These are phyloP conservation scores for Crithidia sp. DNA, from an alignment of 208 protist species.

Conservation along the genomic window DNA sequence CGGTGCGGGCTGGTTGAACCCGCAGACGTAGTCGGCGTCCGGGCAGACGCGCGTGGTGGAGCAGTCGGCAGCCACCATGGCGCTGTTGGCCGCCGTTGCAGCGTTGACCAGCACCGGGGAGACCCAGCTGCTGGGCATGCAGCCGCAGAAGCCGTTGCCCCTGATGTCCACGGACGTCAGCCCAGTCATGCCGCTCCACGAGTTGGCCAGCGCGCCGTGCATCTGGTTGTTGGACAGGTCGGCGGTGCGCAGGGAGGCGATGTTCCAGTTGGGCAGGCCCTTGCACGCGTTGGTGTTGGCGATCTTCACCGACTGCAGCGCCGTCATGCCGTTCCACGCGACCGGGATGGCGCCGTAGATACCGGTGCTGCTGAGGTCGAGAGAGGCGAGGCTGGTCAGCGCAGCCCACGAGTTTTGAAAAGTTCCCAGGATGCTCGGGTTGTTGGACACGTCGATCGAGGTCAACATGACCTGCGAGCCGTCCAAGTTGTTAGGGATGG, in stretches of 20 bases:
- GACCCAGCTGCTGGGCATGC: slow-evolving; percentile 1
- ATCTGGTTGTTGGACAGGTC: slow-evolving; percentile 32
- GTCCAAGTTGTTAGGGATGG: neutral
- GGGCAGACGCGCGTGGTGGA: neutral
- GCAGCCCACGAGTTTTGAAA: neutral
- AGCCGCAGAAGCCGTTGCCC: slow-evolving; percentile 26
- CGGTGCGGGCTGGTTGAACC: no score
- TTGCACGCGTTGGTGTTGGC: slow-evolving; percentile 9
- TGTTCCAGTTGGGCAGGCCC: slow-evolving; percentile 23
- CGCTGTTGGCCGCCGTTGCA: slow-evolving; percentile 3
- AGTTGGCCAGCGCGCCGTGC: slow-evolving; percentile 8
- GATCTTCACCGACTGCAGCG: neutral
- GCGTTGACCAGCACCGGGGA: slow-evolving; percentile 27
- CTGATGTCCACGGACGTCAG: slow-evolving; percentile 28
- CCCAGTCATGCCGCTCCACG: slow-evolving; percentile 18
- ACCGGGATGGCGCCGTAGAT: slow-evolving; percentile 14
- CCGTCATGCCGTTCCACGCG: neutral
- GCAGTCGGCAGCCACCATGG: slow-evolving; percentile 5
- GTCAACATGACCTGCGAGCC: neutral
- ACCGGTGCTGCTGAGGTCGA: slow-evolving; percentile 11
- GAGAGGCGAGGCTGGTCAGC: neutral
- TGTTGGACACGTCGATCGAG: slow-evolving; percentile 24
- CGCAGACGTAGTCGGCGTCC: neutral
- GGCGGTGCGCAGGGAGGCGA: slow-evolving; percentile 6
- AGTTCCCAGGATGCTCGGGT: neutral